phyloP scores from a whole-genome alignment of 2,329 filamentous ascomycete genomes.

The Lasiodiplodia theobromae region DNA sequence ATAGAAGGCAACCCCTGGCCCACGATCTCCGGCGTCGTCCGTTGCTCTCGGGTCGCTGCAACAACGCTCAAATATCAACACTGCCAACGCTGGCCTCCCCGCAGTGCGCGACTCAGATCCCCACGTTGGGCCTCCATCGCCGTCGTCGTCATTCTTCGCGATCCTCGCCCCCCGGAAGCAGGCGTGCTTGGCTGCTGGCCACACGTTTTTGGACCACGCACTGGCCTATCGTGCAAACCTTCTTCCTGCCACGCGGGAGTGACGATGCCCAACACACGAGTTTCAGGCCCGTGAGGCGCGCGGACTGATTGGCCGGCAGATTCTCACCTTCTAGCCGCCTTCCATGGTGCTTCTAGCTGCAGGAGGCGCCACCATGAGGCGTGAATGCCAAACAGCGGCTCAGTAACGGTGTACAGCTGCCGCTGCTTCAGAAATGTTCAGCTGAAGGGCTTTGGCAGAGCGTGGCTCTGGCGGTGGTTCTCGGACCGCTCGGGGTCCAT shows the following conservation, averaged over 20 bases:
- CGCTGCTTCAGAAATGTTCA: not conserved
- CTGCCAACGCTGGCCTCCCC: constrained; percentile 4
- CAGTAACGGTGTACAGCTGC: not conserved
- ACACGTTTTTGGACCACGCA: not conserved
- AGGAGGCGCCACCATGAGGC: not conserved
- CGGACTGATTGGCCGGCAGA: not conserved
- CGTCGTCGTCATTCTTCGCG: not conserved
- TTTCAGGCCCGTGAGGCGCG: constrained; percentile 15
- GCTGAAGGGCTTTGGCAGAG: not conserved
- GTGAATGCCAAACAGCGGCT: not conserved
- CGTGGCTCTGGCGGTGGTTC: not conserved
- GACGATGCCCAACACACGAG: constrained; percentile 18
- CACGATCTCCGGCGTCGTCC: not conserved
- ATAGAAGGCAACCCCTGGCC: not conserved
- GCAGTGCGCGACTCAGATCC: constrained; percentile 13
- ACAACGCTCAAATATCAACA: constrained; percentile 15
- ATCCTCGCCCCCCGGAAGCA: not conserved
- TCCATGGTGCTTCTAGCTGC: constrained; percentile 8
- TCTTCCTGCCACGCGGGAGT: constrained; percentile 8
- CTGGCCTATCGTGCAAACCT: not conserved
- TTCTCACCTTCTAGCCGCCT: not conserved
- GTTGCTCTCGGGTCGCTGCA: constrained; percentile 3
- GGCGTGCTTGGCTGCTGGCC: not conserved
- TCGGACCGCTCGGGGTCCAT: not conserved
- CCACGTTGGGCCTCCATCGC: constrained; percentile 5